Percentiles rank a stretch among this genome's conserved stretches.
Evolutionary conservation across 225 moss, liverwort and hornwort species (phyloP).

Genomic region (Physcomitrium patens): DNA sequence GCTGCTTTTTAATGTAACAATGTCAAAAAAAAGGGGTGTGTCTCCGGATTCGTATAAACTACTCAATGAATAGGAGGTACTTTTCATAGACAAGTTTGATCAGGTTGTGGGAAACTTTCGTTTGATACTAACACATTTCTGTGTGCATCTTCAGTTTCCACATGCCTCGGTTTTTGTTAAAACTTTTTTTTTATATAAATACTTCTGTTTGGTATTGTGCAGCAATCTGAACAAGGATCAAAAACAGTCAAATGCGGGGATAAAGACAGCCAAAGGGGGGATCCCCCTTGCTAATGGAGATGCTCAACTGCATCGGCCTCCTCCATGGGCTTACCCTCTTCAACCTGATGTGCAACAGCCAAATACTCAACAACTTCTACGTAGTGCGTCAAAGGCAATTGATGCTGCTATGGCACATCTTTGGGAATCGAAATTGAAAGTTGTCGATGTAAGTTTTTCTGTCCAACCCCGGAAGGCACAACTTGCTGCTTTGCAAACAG

Average conservation of each 20-base stretch:
- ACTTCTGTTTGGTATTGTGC: slow-evolving; percentile 32
- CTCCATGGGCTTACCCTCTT: slow-evolving; percentile 92
- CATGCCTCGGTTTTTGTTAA: slow-evolving; percentile 13
- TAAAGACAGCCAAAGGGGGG: slow-evolving; percentile 66
- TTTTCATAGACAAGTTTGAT: neutral
- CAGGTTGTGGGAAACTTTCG: slow-evolving; percentile 20
- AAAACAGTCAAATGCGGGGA: slow-evolving; percentile 50
- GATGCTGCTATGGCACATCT: slow-evolving; percentile 96
- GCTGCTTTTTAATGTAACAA: slow-evolving; percentile 1
- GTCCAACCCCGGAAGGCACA: slow-evolving; percentile 53
- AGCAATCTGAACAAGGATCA: slow-evolving; percentile 72
- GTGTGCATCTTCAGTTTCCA: slow-evolving; percentile 19
- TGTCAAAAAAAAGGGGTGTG: neutral
- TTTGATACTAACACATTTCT: slow-evolving; percentile 23
- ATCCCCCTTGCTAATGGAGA: slow-evolving; percentile 93
- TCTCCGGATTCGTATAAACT: neutral
- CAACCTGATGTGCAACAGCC: slow-evolving; percentile 93
- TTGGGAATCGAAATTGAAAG: slow-evolving; percentile 93
- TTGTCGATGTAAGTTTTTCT: slow-evolving; percentile 91
- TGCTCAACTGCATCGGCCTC: slow-evolving; percentile 91
- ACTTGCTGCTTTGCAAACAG: slow-evolving; percentile 26
- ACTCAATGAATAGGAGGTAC: neutral
- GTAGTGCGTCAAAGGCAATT: slow-evolving; percentile 93
- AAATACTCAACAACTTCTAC: slow-evolving; percentile 90
- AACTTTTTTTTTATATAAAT: neutral